Conservation (phyloP, 2,329 filamentous ascomycete genomes). For the Phoma sp. region DNA sequence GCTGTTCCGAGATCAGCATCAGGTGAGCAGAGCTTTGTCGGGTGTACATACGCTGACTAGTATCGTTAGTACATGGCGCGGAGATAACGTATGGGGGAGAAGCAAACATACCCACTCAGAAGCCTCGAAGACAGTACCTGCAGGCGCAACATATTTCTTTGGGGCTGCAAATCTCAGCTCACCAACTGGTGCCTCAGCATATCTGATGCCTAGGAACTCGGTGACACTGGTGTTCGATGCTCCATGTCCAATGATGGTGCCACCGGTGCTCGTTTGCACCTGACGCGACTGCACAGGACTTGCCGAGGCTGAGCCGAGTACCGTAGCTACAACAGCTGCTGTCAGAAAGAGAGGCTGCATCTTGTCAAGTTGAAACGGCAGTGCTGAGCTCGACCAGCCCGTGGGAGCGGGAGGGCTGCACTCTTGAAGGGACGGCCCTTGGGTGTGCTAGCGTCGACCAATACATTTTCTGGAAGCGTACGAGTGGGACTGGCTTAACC, state of each 20-base stretch:
- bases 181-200: constrained; percentile 44
- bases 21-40: background rate
- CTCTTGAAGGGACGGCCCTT: constrained; percentile 11
- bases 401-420: constrained; percentile 4
- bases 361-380: constrained; percentile 16
- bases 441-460: constrained; percentile 1
- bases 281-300: background rate
- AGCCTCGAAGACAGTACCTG: constrained; percentile 31
- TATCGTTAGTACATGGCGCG: constrained; percentile 15
- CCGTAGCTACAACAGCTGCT: constrained; percentile 18
- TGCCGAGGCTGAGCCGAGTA: constrained; percentile 19
- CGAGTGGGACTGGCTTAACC: constrained; percentile 1
- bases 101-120: constrained; percentile 30
- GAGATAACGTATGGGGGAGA: background rate
- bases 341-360: constrained; percentile 23
- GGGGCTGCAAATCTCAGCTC: constrained; percentile 44
- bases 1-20: constrained; percentile 14
- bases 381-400: constrained; percentile 4
- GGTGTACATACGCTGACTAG: constrained; percentile 31
- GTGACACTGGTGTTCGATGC: constrained; percentile 33
- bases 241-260: constrained; percentile 41
- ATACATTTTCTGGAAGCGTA: background rate
- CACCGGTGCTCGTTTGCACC: constrained; percentile 39
- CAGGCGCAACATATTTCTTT: constrained; percentile 32
- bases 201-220: constrained; percentile 49